A percentile compares a stretch with the other conserved stretches of the same genome.
Evolutionary conservation across 2,329 filamentous ascomycete species (phyloP).

Genomic region (Fusarium bactridioides): DNA sequence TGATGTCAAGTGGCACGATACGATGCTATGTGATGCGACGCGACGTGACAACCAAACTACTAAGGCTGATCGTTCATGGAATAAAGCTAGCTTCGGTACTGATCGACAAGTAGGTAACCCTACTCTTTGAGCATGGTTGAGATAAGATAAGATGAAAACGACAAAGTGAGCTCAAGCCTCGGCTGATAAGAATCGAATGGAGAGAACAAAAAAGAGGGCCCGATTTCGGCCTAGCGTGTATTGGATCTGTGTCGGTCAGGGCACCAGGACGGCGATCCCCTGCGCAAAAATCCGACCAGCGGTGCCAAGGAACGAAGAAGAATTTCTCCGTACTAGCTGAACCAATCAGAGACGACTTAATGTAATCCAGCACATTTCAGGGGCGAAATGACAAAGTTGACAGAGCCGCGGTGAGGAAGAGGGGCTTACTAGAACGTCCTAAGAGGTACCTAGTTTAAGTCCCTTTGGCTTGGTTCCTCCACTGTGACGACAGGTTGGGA

Average conservation of each 20-base stretch:
- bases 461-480: constrained; percentile 19
- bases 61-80: background rate
- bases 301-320: constrained; percentile 27
- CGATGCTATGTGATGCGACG: background rate
- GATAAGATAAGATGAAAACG: constrained; percentile 20
- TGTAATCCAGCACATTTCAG: constrained; percentile 43
- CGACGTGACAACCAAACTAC: background rate
- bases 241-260: constrained; percentile 38
- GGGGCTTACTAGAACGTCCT: constrained; percentile 30
- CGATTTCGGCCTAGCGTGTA: constrained; percentile 41
- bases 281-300: constrained; percentile 33
- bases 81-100: background rate
- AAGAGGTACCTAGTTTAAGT: constrained; percentile 10
- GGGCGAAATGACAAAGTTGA: constrained; percentile 34
- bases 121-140: constrained; percentile 4
- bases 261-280: constrained; percentile 28
- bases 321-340: constrained; percentile 34
- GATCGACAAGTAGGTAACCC: background rate
- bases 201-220: constrained; percentile 36
- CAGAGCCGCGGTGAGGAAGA: constrained; percentile 40
- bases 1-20: background rate
- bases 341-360: constrained; percentile 37
- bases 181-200: constrained; percentile 11
- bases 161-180: background rate
- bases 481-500: constrained; percentile 28